Base-by-base conservation (phyloP, 2,329 filamentous ascomycete species). In the Phaeosphaeriaceae sp. region DNA sequence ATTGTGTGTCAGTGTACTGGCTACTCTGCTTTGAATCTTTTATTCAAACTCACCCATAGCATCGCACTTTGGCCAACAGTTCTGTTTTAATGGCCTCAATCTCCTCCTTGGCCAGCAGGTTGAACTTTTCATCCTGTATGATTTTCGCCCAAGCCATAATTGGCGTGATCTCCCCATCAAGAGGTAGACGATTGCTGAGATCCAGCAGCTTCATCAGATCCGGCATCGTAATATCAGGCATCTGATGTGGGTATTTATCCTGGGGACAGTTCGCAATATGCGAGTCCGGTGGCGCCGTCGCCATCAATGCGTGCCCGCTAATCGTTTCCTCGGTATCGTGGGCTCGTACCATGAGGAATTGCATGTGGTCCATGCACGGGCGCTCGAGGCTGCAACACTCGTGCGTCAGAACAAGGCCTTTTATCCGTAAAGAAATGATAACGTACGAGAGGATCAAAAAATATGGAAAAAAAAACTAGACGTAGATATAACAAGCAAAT, bases 141-240 rank as follows among this genome's bases (percentile, higher is more conserved):
- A 97, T 82, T 75, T 90, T 88, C 41, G 90, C 88, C 85, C 94
- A 93, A 0, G 92, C 92, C 90, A 96, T 96, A 59, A 97, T 89
- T 0, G 94, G 94, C 15, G 93, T 97, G 64, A 97, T 90, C 75
- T 95, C 90, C 43, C 91, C 91, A 53, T 94, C 90, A 45, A 94
- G 84, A 61, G 94, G 87, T 20, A 97, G 81, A 62, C 87, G 86
- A 61, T 87, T 84, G 76, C 91, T 96, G 46, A 97, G 81, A 67
- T 96, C 89, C 52, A 97, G 82, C 45, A 97, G 79, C 45, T 89
- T 95, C 42, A 87, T 79, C 41, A 99, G 81, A 65, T 94, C 90
- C 30, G 83, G 83, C 69, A 88, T 89, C 50, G 82, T 86, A 45
- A 72, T 61, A 68, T 94, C 88, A 76, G 91, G 93, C 41, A 92